Evolutionary conservation across 164 flowering plant genomes (phyloP), one percentile per base, ranked within the genome.

Genomic region (Taxillus chinensis): DNA sequence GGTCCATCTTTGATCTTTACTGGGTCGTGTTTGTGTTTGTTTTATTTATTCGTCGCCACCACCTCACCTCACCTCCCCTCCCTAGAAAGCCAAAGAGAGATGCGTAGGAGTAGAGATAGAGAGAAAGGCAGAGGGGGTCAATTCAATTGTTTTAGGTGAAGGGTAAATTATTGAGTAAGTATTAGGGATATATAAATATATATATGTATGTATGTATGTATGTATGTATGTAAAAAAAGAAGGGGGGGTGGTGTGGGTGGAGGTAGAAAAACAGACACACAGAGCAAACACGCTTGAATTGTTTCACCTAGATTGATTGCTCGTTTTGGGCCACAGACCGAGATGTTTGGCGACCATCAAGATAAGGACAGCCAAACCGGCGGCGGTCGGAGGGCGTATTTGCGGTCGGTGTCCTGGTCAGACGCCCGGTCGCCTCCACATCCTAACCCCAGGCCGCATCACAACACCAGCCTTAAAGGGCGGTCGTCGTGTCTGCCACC

Each of bases 341-440:
- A 87, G 80, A 88, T 72, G 75, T 62, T 78, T 79, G 13, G 74
- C 46, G 10, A 43, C 46, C 51, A 73, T 39, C 77, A 78, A 57
- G 79, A 70, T 8, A 69, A 70, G 12, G 76, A 61, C 55, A 57
- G 68, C 64, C 65, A 48, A 40, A 39, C 78, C 52, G 76, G 75
- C 45, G 61, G 62, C 54, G 41, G 63, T 37, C 71, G 83, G 71
- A 83, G 67, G 57, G 61, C 78, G 0, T 87, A 70, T 67, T 70
- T 83, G 17, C 75, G 95, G 45, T 87, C 95, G 1, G 85, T 71
- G 41, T 84, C 95, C 2, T 88, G 92, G 92, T 65, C 83, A n/a
- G 86, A 75, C 16, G 86, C 74, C 45, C 77, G 87, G 10, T 82
- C 87, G 57, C 87, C 89, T 0, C 63, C 73, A 3, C 73, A 70